phyloP scores from a whole-genome alignment of 345 rosid genomes.

The Lenwebbia sp. region DNA sequence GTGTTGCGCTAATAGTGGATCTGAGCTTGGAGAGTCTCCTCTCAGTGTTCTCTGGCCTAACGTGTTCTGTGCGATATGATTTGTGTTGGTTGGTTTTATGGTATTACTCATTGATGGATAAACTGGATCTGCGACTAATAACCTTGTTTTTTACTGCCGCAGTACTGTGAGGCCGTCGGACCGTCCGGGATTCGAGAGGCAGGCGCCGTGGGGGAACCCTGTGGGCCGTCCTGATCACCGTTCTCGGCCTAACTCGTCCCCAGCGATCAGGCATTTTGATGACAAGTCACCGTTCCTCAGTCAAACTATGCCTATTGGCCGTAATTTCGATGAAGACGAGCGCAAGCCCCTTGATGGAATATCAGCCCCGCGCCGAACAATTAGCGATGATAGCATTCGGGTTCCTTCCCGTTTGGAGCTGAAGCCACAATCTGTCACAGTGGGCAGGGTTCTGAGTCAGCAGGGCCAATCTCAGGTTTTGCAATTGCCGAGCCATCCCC shows the following conservation, averaged over 20 bases:
- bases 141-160: neutral
- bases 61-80: neutral
- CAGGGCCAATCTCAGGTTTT: slow-evolving; percentile 5
- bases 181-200: slow-evolving; percentile 47
- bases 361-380: slow-evolving; percentile 43
- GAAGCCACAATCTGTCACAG: slow-evolving; percentile 26
- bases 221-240: slow-evolving; percentile 47
- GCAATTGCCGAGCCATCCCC: slow-evolving; percentile 5
- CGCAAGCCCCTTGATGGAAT: slow-evolving; percentile 68
- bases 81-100: neutral
- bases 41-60: neutral
- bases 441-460: slow-evolving; percentile 21
- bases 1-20: neutral
- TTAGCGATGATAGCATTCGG: slow-evolving; percentile 49
- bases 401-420: slow-evolving; percentile 24
- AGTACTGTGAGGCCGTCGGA: slow-evolving; percentile 43
- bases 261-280: slow-evolving; percentile 49
- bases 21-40: neutral
- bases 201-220: slow-evolving; percentile 49
- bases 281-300: slow-evolving; percentile 62
- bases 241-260: slow-evolving; percentile 53
- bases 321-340: slow-evolving; percentile 78
- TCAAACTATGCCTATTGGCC: slow-evolving; percentile 42
- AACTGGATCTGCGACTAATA: slow-evolving; percentile 2
- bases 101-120: neutral